Percentiles rank a stretch among this genome's conserved stretches.
phyloP scores from a whole-genome alignment of 1,139 yeast genomes.

The Eremothecium coryli region DNA sequence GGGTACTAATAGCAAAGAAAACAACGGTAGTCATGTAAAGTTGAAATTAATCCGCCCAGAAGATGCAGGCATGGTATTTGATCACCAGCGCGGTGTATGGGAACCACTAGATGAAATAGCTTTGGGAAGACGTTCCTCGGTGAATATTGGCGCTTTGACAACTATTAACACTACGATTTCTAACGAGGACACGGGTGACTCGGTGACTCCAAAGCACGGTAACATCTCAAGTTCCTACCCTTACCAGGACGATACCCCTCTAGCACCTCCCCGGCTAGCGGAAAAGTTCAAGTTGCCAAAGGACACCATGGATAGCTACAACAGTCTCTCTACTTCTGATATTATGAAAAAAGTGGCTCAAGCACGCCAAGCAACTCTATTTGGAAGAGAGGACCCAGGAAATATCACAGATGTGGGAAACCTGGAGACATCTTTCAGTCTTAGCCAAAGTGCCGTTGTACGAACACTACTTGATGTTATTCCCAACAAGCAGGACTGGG shows the following conservation, averaged over 20 bases:
- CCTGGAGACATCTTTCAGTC: slow-evolving; percentile 19
- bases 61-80: slow-evolving; percentile 25
- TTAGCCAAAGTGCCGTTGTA: slow-evolving; percentile 19
- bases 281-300: slow-evolving; percentile 9
- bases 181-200: slow-evolving; percentile 3
- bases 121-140: slow-evolving; percentile 1
- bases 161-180: slow-evolving; percentile 1
- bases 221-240: slow-evolving; percentile 1
- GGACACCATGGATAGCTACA: background rate
- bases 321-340: slow-evolving; percentile 3
- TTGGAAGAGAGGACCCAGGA: slow-evolving; percentile 7
- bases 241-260: slow-evolving; percentile 19
- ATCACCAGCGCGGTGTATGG: slow-evolving; percentile 25
- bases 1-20: background rate
- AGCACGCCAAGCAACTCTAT: background rate
- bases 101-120: slow-evolving; percentile 10
- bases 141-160: slow-evolving; percentile 2
- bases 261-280: slow-evolving; percentile 22
- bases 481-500: slow-evolving; percentile 15
- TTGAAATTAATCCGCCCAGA: slow-evolving; percentile 25
- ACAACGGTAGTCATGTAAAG: slow-evolving; percentile 1
- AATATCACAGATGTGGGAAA: slow-evolving; percentile 18
- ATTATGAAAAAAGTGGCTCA: slow-evolving; percentile 5
- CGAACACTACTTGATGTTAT: slow-evolving; percentile 20
- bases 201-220: background rate